Conservation (phyloP, 2,329 filamentous ascomycete genomes). For the Colletotrichum abscissum region DNA sequence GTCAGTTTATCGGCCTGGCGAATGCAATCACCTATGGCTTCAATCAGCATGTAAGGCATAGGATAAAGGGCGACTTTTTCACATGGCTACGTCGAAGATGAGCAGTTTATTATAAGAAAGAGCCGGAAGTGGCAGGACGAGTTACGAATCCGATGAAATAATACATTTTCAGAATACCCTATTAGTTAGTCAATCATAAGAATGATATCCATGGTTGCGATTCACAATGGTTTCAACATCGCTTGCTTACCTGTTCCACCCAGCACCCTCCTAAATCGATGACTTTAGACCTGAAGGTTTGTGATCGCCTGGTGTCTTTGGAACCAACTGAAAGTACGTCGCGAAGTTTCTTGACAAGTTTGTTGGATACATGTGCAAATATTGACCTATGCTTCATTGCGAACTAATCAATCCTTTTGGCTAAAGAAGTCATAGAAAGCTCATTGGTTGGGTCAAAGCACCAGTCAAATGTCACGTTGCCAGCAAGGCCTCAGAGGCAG, state of each 20-base stretch:
- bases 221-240: too few species aligned
- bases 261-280: background rate
- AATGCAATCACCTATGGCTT: constrained; percentile 52
- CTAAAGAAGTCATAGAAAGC: too few species aligned
- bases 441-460: too few species aligned
- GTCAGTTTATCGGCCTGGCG: constrained; percentile 50
- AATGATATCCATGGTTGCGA: background rate
- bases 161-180: constrained; percentile 32
- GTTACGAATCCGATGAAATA: constrained; percentile 27
- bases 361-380: too few species aligned
- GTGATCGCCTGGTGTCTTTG: too few species aligned
- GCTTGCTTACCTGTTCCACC: background rate
- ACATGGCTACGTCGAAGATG: constrained; percentile 17
- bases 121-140: constrained; percentile 3
- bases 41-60: constrained; percentile 44
- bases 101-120: background rate
- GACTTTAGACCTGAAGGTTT: background rate
- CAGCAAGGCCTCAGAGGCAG: too few species aligned
- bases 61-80: constrained; percentile 28
- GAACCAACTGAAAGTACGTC: too few species aligned
- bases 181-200: constrained; percentile 18
- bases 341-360: too few species aligned
- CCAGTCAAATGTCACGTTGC: too few species aligned
- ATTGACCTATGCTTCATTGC: too few species aligned
- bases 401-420: too few species aligned